These are phyloP conservation scores for Nitzschia palea DNA, from an alignment of 108 stramenopile genomes.

Conservation along the genomic window DNA sequence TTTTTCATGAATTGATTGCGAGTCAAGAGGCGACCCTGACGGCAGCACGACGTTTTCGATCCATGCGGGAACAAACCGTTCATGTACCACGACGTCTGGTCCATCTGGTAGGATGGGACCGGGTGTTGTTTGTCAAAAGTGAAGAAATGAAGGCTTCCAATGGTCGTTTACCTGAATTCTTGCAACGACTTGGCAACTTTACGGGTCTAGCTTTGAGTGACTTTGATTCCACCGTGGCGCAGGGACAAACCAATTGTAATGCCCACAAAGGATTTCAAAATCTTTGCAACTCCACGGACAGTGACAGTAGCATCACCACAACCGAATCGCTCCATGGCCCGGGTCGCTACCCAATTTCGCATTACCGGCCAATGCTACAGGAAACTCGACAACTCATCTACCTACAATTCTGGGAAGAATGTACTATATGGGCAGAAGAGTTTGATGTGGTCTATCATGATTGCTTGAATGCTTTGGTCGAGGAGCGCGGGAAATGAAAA, in stretches of 20 bases:
- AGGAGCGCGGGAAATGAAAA: background rate
- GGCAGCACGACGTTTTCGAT: background rate
- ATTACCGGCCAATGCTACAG: constrained; percentile 18
- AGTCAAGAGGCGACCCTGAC: background rate
- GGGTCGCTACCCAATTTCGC: constrained; percentile 16
- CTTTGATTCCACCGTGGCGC: background rate
- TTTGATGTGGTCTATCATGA: constrained; percentile 27
- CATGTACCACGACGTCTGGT: constrained; percentile 2
- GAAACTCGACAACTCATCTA: constrained; percentile 21
- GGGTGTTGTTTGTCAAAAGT: constrained; percentile 14
- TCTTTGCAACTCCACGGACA: background rate
- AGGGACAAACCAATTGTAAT: constrained; percentile 19
- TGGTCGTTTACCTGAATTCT: constrained; percentile 11
- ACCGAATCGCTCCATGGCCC: background rate
- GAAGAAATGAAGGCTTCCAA: constrained; percentile 23
- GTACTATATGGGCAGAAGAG: constrained; percentile 28
- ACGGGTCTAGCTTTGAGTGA: constrained; percentile 11
- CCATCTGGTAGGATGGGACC: constrained; percentile 8
- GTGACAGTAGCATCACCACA: background rate
- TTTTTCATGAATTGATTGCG: constrained; percentile 27
- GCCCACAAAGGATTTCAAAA: constrained; percentile 21
- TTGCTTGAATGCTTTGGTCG: constrained; percentile 12
- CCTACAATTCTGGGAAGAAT: constrained; percentile 17
- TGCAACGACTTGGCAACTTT: constrained; percentile 6
- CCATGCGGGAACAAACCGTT: constrained; percentile 12